Evolutionary conservation across 306 rosid species (phyloP), one percentile per base, ranked within the genome.

Genomic region (Rosa multiflora): DNA sequence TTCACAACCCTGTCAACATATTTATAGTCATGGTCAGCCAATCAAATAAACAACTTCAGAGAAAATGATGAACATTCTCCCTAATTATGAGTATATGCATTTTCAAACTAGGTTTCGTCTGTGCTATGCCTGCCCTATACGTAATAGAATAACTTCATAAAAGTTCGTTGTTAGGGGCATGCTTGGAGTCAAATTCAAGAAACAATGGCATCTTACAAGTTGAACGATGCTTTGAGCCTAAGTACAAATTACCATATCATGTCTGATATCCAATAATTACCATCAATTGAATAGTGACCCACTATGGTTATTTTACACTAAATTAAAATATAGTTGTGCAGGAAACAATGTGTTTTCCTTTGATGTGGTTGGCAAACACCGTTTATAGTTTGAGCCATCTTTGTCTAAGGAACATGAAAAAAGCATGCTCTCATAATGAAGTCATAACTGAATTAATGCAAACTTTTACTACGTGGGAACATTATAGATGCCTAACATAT

Each of bases 391-490:
- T 68, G 40, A 59, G 66, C 70, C 44, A 47, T 63, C 42, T 72
- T n/a, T 58, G 29, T 78, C 47, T 40, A 83, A 55, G 32, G 13
- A 17, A 44, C n/a, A 20, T 9, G 13, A 71, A 51, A 17, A 71
- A 76, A 42, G 64, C 68, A 29, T 78, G 80, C 61, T 48, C 73
- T 71, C 70, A 56, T 49, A 47, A 20, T 20, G 18, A 63, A 63
- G 69, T 32, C 10, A 37, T 39, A 67, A 67, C 48, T 67, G 15
- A 48, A 2, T 35, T 67, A 39, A 37, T 14, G 37, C 2, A 7
- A 7, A 67, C 61, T 7, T 14, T 11, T 37, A 21, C 42, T 14
- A 85, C 12, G 82, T 86, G 87, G 83, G 87, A 88, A 83, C 78
- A 73, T 82, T 37, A 69, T 32, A 66, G 74, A 79, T 85, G 78